A percentile compares a stretch with the other conserved stretches of the same genome.
phyloP scores from a whole-genome alignment of 148 eudicot species.

The Amaranthus hypochondriacus region DNA sequence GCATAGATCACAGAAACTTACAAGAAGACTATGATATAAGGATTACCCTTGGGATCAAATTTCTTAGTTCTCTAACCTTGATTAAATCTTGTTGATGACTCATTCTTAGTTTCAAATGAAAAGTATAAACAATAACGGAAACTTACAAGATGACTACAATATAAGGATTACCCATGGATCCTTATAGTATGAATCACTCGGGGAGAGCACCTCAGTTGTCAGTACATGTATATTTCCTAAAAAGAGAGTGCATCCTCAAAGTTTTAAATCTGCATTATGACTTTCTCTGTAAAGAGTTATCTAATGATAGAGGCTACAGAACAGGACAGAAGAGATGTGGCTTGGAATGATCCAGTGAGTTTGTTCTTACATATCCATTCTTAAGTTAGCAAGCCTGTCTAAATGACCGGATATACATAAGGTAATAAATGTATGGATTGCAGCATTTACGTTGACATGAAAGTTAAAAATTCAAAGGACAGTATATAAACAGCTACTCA shows the following conservation, averaged over 20 bases:
- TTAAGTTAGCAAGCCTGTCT: background rate
- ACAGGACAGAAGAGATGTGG: background rate
- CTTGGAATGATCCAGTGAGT: background rate
- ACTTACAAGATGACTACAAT: background rate
- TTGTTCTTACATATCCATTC: background rate
- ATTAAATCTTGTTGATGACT: too few relatives aligned
- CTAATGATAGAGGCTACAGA: background rate
- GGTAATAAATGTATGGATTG: background rate
- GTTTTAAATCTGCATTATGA: background rate
- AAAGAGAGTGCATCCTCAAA: background rate
- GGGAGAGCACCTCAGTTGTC: background rate
- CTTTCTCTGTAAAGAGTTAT: background rate
- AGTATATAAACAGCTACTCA: too few relatives aligned
- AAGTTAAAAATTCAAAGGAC: background rate
- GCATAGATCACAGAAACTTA: background rate
- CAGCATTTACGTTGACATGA: background rate
- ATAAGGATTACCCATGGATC: background rate
- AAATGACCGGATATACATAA: background rate
- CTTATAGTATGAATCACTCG: background rate
- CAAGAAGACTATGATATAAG: background rate
- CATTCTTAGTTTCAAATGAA: too few relatives aligned
- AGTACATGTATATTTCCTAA: background rate
- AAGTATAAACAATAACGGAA: background rate
- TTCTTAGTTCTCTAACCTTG: too few relatives aligned
- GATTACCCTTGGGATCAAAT: background rate